A percentile compares a stretch with the other conserved stretches of the same genome.
Conservation (phyloP, 352 stramenopile genomes). For the Pythium pectinolyticum region DNA sequence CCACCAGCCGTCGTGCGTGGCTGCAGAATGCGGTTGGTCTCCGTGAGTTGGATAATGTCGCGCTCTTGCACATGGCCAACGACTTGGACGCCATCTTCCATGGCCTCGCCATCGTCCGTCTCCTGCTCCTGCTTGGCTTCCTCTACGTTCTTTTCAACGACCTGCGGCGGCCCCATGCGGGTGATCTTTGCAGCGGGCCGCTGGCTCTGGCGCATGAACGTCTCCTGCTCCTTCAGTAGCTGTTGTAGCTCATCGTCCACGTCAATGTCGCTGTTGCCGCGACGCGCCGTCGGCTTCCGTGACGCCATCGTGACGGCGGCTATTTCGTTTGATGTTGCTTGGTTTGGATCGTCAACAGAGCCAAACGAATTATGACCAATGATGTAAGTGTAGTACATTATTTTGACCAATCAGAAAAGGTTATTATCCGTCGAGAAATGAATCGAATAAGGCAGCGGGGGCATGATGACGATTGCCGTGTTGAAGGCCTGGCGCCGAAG, state of each 20-base stretch:
- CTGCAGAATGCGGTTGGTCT: conserved; percentile 34
- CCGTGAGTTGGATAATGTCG: conserved; percentile 42
- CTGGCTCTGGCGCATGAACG: conserved; percentile 66
- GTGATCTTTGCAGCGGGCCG: conserved; percentile 58
- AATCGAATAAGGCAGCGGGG: no score
- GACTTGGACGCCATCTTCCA: conserved; percentile 36
- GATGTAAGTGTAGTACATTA: not conserved
- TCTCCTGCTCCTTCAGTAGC: conserved; percentile 80
- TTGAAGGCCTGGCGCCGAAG: no score
- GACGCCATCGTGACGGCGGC: conserved; percentile 13
- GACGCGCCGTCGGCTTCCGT: conserved; percentile 1
- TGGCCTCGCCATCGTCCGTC: not conserved
- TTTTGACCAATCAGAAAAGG: not conserved
- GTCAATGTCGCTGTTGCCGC: conserved; percentile 37
- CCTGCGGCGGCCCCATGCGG: conserved; percentile 23
- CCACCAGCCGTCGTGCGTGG: conserved; percentile 37
- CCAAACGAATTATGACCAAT: not conserved
- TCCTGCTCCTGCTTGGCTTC: not conserved
- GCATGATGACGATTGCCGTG: no score
- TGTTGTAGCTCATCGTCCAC: conserved; percentile 77
- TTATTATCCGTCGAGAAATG: no score
- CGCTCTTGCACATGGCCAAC: conserved; percentile 67
- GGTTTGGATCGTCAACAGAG: not conserved
- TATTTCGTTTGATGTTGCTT: not conserved
- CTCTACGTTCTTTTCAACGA: not conserved